Evolutionary conservation across 2,329 filamentous ascomycete genomes (phyloP), one percentile per base, ranked within the genome.

Genomic region (Leptodontidium sp.): DNA sequence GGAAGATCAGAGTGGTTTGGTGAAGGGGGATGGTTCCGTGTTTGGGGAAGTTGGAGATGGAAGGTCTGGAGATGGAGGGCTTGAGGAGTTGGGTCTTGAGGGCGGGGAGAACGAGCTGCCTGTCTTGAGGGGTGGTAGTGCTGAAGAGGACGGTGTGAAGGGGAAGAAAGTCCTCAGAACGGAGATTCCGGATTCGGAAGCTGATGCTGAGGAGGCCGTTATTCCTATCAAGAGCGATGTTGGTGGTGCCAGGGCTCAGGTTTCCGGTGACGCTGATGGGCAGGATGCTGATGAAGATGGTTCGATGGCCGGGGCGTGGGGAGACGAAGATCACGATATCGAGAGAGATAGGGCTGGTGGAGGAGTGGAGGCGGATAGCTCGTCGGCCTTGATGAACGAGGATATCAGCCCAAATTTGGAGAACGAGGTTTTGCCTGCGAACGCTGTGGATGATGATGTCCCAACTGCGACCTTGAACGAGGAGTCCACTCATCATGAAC

Each of bases 161-260:
- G 21, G 11, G n/a, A 21, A 45, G 62, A 64, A 64, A 24, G 24
- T 21, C 8, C 7, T 64, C 12, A 66, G 38, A 35, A 61, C 43
- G 32, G 70, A 71, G 53, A 69, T 69, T 50, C 67, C 67, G 14
- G 70, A 71, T 40, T 66, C 62, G 57, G 67, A 71, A 26, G 64
- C 58, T 24, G 64, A 61, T 40, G 40, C 35, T 38, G 68, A 64
- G 58, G 61, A 64, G 14, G 59, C 45, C 29, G 24, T 40, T 24
- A 61, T 50, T 55, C 49, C 65, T 58, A 35, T 38, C 11, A 50
- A 32, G 12, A n/a, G 38, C 17, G 24, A 11, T 52, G 58, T 24
- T 17, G 58, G 49, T 3, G 58, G 9, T 43, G 9, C 15, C 8
- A 40, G 4, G 21, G 21, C 49, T 17, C 15, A 12, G 24, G 29